Conservation (phyloP, 2,329 filamentous ascomycete genomes). For the Fonsecaea erecta region DNA sequence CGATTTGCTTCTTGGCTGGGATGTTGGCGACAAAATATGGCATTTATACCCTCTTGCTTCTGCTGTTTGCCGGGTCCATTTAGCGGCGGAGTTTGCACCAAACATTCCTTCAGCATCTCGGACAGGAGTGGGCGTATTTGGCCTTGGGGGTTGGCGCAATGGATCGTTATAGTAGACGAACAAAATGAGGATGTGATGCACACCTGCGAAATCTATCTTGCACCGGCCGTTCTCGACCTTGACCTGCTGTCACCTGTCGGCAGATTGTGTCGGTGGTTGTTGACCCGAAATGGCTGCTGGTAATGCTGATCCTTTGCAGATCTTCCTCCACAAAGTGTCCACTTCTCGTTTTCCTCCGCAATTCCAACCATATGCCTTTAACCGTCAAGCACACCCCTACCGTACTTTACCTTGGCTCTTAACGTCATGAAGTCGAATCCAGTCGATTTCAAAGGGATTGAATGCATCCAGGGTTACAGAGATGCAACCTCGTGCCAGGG, state of each 20-base stretch:
- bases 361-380: neutral
- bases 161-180: neutral
- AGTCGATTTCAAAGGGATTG: conserved; percentile 1
- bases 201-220: neutral
- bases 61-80: conserved; percentile 22
- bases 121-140: conserved; percentile 3
- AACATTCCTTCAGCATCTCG: conserved; percentile 24
- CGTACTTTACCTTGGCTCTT: conserved; percentile 1
- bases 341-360: conserved; percentile 19
- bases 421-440: conserved; percentile 11
- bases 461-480: neutral
- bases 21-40: conserved; percentile 3
- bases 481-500: conserved; percentile 15
- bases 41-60: conserved; percentile 25
- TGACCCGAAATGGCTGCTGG: conserved; percentile 1
- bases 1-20: neutral
- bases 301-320: conserved; percentile 8
- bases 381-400: neutral
- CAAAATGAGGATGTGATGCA: conserved; percentile 11
- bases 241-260: neutral
- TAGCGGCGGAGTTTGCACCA: conserved; percentile 29
- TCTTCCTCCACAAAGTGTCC: conserved; percentile 1
- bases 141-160: neutral
- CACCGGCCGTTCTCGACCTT: neutral
- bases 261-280: conserved; percentile 11